Conservation (phyloP, 192 early-diverging fungal genomes). For the Backusella macrospora region DNA sequence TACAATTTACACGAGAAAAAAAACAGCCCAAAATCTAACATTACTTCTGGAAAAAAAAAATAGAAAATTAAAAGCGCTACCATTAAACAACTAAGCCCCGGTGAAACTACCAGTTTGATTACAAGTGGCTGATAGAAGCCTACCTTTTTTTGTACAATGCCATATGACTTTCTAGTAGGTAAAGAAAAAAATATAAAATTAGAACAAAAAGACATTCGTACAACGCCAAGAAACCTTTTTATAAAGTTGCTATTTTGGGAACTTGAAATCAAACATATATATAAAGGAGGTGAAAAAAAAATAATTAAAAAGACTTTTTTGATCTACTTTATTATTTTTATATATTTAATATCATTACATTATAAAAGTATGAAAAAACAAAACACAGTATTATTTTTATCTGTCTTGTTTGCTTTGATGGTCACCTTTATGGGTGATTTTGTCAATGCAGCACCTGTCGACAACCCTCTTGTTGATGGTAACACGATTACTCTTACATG, state of each 20-base stretch:
- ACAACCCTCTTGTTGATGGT: background rate
- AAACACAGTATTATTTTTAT: slow-evolving; percentile 11
- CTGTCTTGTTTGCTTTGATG: background rate
- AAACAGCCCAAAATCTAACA: background rate
- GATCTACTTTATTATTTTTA: background rate
- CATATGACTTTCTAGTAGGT: slow-evolving; percentile 8
- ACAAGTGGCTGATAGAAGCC: slow-evolving; percentile 6
- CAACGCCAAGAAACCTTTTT: background rate
- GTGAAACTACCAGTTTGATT: background rate
- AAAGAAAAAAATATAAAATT: background rate
- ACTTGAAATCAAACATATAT: background rate
- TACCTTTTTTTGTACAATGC: background rate
- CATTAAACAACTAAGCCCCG: slow-evolving; percentile 1
- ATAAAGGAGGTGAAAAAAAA: background rate
- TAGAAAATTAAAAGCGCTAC: background rate
- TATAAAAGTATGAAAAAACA: background rate
- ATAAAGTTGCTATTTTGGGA: background rate
- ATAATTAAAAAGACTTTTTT: background rate
- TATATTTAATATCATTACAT: background rate
- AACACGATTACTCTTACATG: slow-evolving; percentile 1
- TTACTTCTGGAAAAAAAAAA: too few species aligned
- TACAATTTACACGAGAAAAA: background rate
- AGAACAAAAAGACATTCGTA: background rate
- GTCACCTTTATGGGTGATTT: slow-evolving; percentile 25
- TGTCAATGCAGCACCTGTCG: slow-evolving; percentile 17